These are phyloP conservation scores for Peniophora sp. DNA, from an alignment of 1,284 basidiomycete genomes.

Conservation along the genomic window DNA sequence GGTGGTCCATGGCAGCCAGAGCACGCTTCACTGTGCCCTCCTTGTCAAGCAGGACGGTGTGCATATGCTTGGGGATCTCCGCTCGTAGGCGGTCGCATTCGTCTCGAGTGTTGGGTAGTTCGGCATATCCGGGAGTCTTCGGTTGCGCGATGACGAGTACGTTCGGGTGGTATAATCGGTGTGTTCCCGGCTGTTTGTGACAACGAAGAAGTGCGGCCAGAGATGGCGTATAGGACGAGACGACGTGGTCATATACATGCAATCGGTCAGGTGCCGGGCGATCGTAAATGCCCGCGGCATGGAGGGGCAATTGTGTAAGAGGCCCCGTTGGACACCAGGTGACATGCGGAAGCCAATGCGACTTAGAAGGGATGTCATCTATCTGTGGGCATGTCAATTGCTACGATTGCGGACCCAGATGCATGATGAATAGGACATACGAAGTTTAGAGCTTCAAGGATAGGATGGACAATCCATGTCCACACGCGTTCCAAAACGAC, in stretches of 20 bases:
- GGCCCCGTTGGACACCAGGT: constrained; percentile 18
- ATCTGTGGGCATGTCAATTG: background rate
- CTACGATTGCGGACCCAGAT: background rate
- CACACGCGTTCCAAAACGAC: background rate
- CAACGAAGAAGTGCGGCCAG: constrained; percentile 4
- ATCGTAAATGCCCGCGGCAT: constrained; percentile 15
- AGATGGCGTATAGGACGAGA: constrained; percentile 19
- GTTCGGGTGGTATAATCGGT: background rate
- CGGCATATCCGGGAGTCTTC: background rate
- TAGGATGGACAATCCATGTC: background rate
- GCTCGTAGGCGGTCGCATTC: background rate
- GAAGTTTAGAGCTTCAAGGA: background rate
- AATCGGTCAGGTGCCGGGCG: background rate
- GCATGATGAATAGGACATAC: background rate
- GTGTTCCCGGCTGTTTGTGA: background rate
- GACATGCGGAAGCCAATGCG: constrained; percentile 6
- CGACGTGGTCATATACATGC: constrained; percentile 10
- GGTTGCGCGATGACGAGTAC: constrained; percentile 3
- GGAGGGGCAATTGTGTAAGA: constrained; percentile 15
- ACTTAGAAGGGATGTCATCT: background rate
- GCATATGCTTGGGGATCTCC: constrained; percentile 8
- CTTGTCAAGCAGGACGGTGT: constrained; percentile 7
- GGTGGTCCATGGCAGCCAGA: background rate
- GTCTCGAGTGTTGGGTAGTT: background rate
- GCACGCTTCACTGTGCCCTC: background rate